phyloP scores from a whole-genome alignment of 805 yeast genomes.

The Maudiozyma turicensis region DNA sequence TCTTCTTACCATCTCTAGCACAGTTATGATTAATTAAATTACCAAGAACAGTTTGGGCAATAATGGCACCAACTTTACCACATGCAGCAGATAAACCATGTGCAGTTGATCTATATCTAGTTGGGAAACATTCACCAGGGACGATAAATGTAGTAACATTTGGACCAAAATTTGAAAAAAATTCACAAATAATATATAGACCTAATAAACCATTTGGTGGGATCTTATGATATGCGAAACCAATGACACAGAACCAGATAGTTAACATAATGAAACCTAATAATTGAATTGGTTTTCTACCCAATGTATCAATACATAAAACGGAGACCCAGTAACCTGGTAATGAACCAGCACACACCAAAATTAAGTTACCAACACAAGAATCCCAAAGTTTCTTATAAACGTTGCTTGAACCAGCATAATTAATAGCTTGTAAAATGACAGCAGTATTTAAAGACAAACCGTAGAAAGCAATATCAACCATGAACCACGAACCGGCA shows the following conservation, averaged over 20 bases:
- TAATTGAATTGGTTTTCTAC: constrained; percentile 78
- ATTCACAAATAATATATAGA: constrained; percentile 70
- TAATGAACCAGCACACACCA: constrained; percentile 88
- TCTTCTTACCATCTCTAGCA: constrained; percentile 38
- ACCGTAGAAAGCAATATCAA: constrained; percentile 89
- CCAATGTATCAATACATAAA: constrained; percentile 69
- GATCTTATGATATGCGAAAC: constrained; percentile 72
- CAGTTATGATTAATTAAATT: constrained; percentile 74
- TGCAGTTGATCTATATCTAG: constrained; percentile 91
- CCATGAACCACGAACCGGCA: constrained; percentile 84
- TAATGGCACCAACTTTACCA: constrained; percentile 88
- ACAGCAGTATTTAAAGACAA: constrained; percentile 72
- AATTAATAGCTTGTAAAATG: constrained; percentile 77
- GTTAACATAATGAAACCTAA: constrained; percentile 69
- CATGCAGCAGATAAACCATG: constrained; percentile 91
- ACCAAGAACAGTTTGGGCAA: constrained; percentile 83
- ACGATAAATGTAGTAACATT: constrained; percentile 84
- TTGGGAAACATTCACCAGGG: constrained; percentile 90
- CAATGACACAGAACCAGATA: constrained; percentile 63
- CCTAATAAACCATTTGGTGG: constrained; percentile 61
- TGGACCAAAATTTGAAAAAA: constrained; percentile 89
- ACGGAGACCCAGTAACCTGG: constrained; percentile 90
- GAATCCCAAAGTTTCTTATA: constrained; percentile 63
- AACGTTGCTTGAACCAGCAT: constrained; percentile 60
- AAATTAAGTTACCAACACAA: constrained; percentile 87